Conservation (phyloP, 352 stramenopile species). For the Stephanocyclus meneghinianus region DNA sequence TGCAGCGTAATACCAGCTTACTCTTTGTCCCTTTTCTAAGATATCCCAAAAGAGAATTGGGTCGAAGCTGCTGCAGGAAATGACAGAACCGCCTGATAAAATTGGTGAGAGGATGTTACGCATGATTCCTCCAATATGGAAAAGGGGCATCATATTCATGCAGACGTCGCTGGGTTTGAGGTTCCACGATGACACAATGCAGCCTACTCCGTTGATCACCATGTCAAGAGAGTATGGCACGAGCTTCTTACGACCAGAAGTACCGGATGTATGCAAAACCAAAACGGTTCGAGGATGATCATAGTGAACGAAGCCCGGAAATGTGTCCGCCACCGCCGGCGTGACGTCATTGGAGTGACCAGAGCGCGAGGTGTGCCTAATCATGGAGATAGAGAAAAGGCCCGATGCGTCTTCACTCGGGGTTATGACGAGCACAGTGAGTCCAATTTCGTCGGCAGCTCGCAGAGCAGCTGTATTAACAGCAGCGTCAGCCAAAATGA, state of each 20-base stretch:
- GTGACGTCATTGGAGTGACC: background rate
- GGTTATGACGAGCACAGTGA: background rate
- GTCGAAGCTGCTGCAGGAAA: conserved; percentile 70
- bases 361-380: background rate
- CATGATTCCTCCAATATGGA: conserved; percentile 73
- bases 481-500: background rate
- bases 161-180: conserved; percentile 62
- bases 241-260: conserved; percentile 67
- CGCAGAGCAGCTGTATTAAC: background rate
- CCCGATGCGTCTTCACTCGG: background rate
- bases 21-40: conserved; percentile 19
- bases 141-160: conserved; percentile 75
- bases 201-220: conserved; percentile 54
- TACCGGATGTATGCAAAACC: conserved; percentile 72
- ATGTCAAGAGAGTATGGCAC: conserved; percentile 59
- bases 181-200: conserved; percentile 58
- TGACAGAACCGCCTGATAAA: conserved; percentile 59
- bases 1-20: conserved; percentile 74
- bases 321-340: background rate
- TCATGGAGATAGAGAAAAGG: background rate
- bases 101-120: conserved; percentile 66
- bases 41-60: conserved; percentile 64
- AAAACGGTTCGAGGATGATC: conserved; percentile 29
- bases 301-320: background rate
- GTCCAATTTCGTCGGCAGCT: background rate